These are phyloP conservation scores for Fusarium chlamydosporum DNA, from an alignment of 2,329 filamentous ascomycete species.

Conservation along the genomic window DNA sequence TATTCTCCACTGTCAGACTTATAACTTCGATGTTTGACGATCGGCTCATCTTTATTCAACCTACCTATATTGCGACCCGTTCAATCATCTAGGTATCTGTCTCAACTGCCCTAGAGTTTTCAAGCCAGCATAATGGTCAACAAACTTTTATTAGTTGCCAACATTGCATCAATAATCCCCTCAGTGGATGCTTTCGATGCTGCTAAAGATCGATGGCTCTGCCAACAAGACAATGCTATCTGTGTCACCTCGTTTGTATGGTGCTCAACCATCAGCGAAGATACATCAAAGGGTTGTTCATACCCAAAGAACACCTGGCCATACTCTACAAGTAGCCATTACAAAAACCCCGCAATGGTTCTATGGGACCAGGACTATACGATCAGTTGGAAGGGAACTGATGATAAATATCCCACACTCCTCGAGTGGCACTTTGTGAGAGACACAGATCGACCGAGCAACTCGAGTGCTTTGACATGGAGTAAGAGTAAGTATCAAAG, in stretches of 20 bases:
- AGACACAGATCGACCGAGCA: constrained; percentile 23
- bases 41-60: background rate
- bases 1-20: background rate
- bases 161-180: constrained; percentile 4
- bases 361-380: constrained; percentile 37
- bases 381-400: constrained; percentile 36
- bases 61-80: too few relatives aligned
- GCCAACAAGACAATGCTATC: constrained; percentile 29
- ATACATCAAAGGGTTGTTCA: constrained; percentile 23
- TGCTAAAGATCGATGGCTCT: constrained; percentile 33
- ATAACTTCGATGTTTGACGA: background rate
- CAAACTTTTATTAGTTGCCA: constrained; percentile 15
- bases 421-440: constrained; percentile 36
- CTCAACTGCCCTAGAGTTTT: background rate
- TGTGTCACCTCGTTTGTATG: constrained; percentile 43
- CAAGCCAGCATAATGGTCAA: constrained; percentile 5
- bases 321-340: constrained; percentile 8
- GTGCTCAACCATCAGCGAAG: constrained; percentile 36
- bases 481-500: constrained; percentile 7
- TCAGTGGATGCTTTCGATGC: constrained; percentile 19
- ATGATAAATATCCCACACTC: constrained; percentile 30
- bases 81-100: background rate
- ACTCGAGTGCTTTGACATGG: constrained; percentile 32
- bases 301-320: constrained; percentile 28
- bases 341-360: constrained; percentile 32